Evolutionary conservation across 2,329 filamentous ascomycete genomes (phyloP).

Genomic region (Triangularia verruculosa): DNA sequence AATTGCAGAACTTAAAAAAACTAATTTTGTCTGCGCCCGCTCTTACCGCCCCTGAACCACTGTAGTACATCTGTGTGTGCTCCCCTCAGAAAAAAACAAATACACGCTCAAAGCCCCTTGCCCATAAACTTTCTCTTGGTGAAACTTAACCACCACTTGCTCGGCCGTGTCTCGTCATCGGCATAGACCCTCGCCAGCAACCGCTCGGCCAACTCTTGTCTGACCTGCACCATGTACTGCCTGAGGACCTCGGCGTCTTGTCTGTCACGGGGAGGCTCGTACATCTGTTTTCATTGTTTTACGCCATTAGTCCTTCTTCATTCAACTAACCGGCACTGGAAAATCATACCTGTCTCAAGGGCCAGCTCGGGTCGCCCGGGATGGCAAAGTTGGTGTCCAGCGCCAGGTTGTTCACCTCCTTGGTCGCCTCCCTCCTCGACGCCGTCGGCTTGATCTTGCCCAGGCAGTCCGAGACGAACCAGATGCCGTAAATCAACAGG

Average conservation of each 20-base stretch:
- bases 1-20: neutral
- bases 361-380: constrained; percentile 88
- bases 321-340: neutral
- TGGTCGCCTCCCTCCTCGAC: constrained; percentile 54
- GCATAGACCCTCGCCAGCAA: constrained; percentile 85
- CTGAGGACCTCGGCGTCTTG: constrained; percentile 86
- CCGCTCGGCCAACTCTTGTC: constrained; percentile 83
- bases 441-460: constrained; percentile 78
- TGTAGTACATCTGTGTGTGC: neutral
- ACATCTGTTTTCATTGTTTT: constrained; percentile 56
- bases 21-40: neutral
- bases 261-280: constrained; percentile 81
- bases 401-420: constrained; percentile 87
- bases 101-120: constrained; percentile 70
- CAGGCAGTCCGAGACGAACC: constrained; percentile 89
- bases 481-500: constrained; percentile 92
- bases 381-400: constrained; percentile 91
- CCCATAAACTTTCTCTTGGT: constrained; percentile 99
- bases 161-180: constrained; percentile 67
- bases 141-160: constrained; percentile 98
- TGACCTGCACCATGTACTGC: constrained; percentile 87
- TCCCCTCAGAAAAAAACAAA: neutral
- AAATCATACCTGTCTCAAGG: constrained; percentile 73
- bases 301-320: neutral
- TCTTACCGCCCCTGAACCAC: neutral